phyloP scores from a whole-genome alignment of 441 rosid genomes.

The Pelargonium cotyledonis region DNA sequence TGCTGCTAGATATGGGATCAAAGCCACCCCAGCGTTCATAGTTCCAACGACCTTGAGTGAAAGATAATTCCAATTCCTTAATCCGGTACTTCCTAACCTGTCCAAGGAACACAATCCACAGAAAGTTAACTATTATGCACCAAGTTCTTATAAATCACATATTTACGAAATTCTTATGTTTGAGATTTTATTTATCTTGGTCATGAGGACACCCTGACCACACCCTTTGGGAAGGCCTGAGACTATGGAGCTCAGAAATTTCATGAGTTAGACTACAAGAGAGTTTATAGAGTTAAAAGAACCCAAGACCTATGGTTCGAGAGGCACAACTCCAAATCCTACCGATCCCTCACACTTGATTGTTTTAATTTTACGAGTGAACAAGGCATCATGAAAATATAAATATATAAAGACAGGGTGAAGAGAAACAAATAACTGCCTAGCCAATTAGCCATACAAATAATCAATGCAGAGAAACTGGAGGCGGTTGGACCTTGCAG shows the following conservation, averaged over 20 bases:
- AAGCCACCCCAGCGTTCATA: slow-evolving; percentile 94
- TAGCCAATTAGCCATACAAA: neutral
- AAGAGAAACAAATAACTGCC: neutral
- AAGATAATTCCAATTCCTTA: slow-evolving; percentile 91
- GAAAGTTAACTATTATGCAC: slow-evolving; percentile 9
- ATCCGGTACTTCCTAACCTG: slow-evolving; percentile 72
- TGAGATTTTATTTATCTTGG: neutral
- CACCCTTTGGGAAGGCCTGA: neutral
- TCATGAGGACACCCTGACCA: neutral
- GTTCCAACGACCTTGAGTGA: slow-evolving; percentile 97
- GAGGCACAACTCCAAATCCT: neutral
- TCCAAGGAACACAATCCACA: slow-evolving; percentile 17
- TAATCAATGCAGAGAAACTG: neutral
- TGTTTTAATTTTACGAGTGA: neutral
- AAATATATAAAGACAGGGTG: neutral
- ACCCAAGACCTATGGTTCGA: neutral
- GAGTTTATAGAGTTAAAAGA: neutral
- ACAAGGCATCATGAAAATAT: neutral
- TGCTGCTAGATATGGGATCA: slow-evolving; percentile 75
- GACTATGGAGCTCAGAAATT: neutral
- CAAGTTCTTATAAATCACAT: neutral
- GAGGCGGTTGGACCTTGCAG: neutral
- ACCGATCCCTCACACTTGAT: neutral
- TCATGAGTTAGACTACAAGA: neutral
- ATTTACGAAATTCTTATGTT: neutral